These are phyloP conservation scores for Kazachstania sp. DNA, from an alignment of 1,139 yeast genomes.

Conservation along the genomic window DNA sequence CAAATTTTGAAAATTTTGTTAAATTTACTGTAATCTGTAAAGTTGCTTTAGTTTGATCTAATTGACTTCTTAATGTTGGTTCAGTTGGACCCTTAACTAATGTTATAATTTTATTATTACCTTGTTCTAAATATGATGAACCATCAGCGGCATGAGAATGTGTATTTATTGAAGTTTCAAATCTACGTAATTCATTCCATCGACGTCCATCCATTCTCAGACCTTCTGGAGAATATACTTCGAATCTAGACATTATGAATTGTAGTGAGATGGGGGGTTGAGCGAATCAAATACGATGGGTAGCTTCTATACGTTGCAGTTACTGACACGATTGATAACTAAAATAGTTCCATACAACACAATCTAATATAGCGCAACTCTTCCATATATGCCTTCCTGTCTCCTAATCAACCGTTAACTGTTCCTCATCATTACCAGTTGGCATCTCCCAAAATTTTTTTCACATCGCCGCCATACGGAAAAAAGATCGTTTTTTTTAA, in stretches of 20 bases:
- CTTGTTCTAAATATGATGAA: slow-evolving; percentile 85
- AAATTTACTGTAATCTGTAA: slow-evolving; percentile 59
- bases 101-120: slow-evolving; percentile 83
- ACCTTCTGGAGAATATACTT: slow-evolving; percentile 90
- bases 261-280: background rate
- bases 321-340: too few relatives aligned
- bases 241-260: slow-evolving; percentile 50
- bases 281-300: too few relatives aligned
- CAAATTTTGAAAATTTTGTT: slow-evolving; percentile 75
- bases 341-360: too few relatives aligned
- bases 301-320: too few relatives aligned
- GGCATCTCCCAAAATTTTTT: too few relatives aligned
- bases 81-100: slow-evolving; percentile 86
- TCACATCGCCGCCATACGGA: too few relatives aligned
- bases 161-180: slow-evolving; percentile 73
- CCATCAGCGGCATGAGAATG: slow-evolving; percentile 90
- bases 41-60: slow-evolving; percentile 41
- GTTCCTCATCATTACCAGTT: too few relatives aligned
- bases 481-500: too few relatives aligned
- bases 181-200: slow-evolving; percentile 83
- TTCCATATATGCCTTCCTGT: too few relatives aligned
- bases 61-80: slow-evolving; percentile 48
- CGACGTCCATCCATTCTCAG: slow-evolving; percentile 87
- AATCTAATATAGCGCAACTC: too few relatives aligned
- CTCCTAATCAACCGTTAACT: too few relatives aligned